Conservation (phyloP, 2,329 filamentous ascomycete species). For the Lasiodiplodia hormozganensis region DNA sequence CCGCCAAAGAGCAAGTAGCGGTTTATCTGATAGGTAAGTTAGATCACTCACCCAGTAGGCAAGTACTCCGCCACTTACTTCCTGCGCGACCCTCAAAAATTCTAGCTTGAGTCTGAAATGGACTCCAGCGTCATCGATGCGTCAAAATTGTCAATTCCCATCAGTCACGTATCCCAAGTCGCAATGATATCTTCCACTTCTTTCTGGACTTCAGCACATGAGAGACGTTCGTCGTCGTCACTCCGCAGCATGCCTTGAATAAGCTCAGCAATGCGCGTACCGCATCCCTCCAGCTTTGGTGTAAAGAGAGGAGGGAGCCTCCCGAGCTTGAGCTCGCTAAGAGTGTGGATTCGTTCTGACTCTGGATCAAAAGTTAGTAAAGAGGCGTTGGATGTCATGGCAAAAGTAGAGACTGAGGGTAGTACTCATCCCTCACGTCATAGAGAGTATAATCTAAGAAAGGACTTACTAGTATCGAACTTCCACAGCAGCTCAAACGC, state of each 20-base stretch:
- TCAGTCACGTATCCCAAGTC: background rate
- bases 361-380: slow-evolving; percentile 23
- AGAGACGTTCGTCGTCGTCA: slow-evolving; percentile 40
- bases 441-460: background rate
- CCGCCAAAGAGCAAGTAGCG: background rate
- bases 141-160: background rate
- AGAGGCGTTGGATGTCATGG: slow-evolving; percentile 27
- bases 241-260: slow-evolving; percentile 42
- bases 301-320: slow-evolving; percentile 41
- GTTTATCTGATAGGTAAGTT: background rate
- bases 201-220: slow-evolving; percentile 41
- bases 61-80: background rate
- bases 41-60: background rate
- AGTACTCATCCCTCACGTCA: background rate
- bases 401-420: background rate
- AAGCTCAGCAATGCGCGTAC: slow-evolving; percentile 36
- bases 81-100: background rate
- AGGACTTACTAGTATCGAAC: slow-evolving; percentile 51
- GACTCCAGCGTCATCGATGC: background rate
- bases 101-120: background rate
- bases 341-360: slow-evolving; percentile 49
- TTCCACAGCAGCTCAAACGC: slow-evolving; percentile 66
- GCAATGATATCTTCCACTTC: slow-evolving; percentile 33
- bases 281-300: slow-evolving; percentile 33
- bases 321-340: slow-evolving; percentile 43